Evolutionary conservation across 768 basidiomycete species (phyloP), one percentile per base, ranked within the genome.

Genomic region (Infundibulicybe gibba): DNA sequence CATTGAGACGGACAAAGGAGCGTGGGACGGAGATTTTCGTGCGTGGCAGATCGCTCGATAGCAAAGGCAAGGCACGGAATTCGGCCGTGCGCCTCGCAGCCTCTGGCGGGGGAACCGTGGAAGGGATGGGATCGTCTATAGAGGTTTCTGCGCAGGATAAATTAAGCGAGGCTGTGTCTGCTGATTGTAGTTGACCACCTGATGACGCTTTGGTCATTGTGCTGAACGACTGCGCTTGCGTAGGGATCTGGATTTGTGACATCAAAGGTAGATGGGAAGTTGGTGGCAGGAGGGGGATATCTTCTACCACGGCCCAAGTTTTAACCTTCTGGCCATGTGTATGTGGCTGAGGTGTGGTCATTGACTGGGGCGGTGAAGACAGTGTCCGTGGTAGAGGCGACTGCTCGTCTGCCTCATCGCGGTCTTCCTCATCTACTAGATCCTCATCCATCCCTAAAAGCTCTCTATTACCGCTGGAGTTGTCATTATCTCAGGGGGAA

Each of bases 1-100:
- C 90, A 58, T 95, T 97, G 5, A 91, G 82, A n/a, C 83, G 80
- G 48, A 97, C 90, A 41, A 86, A 83, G 11, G 90, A 93, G 46
- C 84, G 83, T 2, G 83, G 81, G 21, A 97, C 92, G 6, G 66
- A 61, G 47, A 91, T 74, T 21, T 68, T 73, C 3, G 92, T 90
- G 41, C 75, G 76, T 32, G 82, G 81, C 12, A 98, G 82, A 58
- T 95, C 90, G 11, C 70, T 64, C 3, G 80, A 69, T 16, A 90
- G 63, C 19, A 90, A 70, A 11, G 87, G 87, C 19, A 90, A 77
- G 1, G 84, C 83, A 43, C 88, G 85, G 67, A 87, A 90, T 44
- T 57, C 50, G 49, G 56, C 40, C 2, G 51, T 49, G 16, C 43
- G 40, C 39, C 49, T 55, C 44, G 54, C 14, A 19, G 55, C 34